Percentiles rank a stretch among this genome's conserved stretches.
phyloP scores from a whole-genome alignment of 2,329 filamentous ascomycete genomes.

The Onygenales sp. region DNA sequence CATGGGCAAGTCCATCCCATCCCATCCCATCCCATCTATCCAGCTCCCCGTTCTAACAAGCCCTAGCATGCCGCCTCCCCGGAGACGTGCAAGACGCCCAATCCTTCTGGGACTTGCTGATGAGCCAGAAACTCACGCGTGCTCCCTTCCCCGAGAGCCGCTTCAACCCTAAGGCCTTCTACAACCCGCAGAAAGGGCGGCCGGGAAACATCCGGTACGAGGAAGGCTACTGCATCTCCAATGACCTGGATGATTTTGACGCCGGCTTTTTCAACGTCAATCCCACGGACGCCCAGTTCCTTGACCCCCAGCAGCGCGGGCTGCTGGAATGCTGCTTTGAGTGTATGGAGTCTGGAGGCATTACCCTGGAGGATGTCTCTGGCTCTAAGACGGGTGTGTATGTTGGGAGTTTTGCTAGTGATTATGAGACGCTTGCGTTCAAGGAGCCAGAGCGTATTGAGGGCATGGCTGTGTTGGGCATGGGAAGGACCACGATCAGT shows the following conservation, averaged over 20 bases:
- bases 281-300: not conserved
- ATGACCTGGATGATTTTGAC: constrained; percentile 1
- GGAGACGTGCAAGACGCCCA: constrained; percentile 12
- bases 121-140: not conserved
- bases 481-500: not conserved
- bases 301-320: constrained; percentile 8
- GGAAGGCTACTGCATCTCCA: not conserved
- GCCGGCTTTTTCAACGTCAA: constrained; percentile 2
- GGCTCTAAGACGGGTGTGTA: constrained; percentile 13
- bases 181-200: not conserved
- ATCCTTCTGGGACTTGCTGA: constrained; percentile 15
- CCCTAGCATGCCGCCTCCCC: constrained; percentile 7
- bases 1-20: too few relatives aligned
- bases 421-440: not conserved
- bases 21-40: too few relatives aligned
- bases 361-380: constrained; percentile 3
- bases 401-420: constrained; percentile 6
- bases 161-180: constrained; percentile 15
- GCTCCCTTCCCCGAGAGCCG: constrained; percentile 15
- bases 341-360: constrained; percentile 7
- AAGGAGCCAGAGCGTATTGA: not conserved
- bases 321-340: constrained; percentile 11
- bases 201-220: not conserved
- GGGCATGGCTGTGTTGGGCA: not conserved
- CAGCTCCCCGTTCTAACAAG: too few relatives aligned